Evolutionary conservation across 768 basidiomycete species (phyloP).

Genomic region (Candolleomyces aberdarensis): DNA sequence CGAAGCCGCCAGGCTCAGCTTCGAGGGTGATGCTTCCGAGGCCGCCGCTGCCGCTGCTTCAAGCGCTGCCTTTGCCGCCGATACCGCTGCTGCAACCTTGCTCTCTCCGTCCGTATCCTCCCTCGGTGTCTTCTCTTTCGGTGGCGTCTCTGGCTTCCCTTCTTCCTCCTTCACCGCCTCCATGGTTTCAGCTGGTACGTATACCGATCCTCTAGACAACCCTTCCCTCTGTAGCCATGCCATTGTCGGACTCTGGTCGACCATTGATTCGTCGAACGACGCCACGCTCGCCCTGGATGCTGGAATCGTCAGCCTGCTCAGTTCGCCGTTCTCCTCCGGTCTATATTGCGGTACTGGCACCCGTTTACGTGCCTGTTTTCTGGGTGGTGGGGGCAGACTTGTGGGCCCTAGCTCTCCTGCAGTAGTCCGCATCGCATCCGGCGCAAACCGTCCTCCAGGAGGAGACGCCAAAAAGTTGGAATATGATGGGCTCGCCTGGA

Average conservation of each 20-base stretch:
- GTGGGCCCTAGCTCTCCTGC: background rate
- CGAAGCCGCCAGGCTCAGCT: slow-evolving; percentile 1
- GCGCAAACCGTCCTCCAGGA: background rate
- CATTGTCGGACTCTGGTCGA: slow-evolving; percentile 2
- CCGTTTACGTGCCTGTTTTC: background rate
- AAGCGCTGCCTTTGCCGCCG: background rate
- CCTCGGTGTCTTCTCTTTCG: background rate
- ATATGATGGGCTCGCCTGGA: background rate
- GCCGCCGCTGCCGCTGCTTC: slow-evolving; percentile 4
- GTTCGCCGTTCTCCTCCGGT: background rate
- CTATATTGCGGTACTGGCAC: background rate
- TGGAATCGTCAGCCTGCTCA: background rate
- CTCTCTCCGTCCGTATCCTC: background rate
- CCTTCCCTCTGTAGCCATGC: slow-evolving; percentile 4
- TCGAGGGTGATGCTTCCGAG: slow-evolving; percentile 5
- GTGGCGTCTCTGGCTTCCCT: background rate
- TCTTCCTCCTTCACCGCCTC: slow-evolving; percentile 1
- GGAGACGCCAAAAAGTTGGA: background rate
- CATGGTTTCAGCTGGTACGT: background rate
- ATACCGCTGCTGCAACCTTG: background rate
- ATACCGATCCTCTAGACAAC: slow-evolving; percentile 1
- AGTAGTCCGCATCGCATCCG: background rate
- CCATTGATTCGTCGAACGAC: background rate
- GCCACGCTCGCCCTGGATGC: background rate
- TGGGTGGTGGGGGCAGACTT: slow-evolving; percentile 8